A percentile compares a stretch with the other conserved stretches of the same genome.
Conservation (phyloP, 768 basidiomycete genomes). For the Paxillus involutus region DNA sequence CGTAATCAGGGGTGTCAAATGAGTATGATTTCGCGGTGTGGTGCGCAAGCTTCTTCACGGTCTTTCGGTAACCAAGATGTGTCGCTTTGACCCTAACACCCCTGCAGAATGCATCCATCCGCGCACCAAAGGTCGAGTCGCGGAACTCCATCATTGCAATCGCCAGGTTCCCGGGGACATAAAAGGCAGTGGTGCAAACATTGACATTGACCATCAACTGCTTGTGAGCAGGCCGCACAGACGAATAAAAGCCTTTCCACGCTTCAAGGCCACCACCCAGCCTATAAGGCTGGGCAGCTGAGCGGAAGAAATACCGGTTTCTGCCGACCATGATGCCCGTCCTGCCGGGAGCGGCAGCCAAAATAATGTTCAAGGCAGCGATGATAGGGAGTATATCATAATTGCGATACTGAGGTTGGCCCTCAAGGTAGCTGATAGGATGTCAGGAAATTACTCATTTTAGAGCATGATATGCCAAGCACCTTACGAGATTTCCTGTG, state of each 20-base stretch:
- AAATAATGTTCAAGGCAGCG: constrained; percentile 49
- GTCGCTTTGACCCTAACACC: constrained; percentile 64
- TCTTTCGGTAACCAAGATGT: constrained; percentile 77
- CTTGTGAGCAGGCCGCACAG: constrained; percentile 39
- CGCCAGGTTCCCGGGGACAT: constrained; percentile 43
- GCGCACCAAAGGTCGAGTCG: constrained; percentile 56
- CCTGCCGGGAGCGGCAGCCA: constrained; percentile 44
- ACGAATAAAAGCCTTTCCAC: constrained; percentile 54
- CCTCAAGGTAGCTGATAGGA: constrained; percentile 41
- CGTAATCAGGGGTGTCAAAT: constrained; percentile 42
- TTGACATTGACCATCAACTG: constrained; percentile 55
- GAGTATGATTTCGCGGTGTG: constrained; percentile 37
- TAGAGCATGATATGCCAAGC: constrained; percentile 5
- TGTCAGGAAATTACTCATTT: constrained; percentile 6
- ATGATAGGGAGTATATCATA: constrained; percentile 49
- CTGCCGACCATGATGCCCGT: constrained; percentile 52
- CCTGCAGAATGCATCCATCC: constrained; percentile 58
- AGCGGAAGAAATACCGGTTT: constrained; percentile 53
- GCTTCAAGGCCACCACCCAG: constrained; percentile 56
- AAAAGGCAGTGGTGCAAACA: constrained; percentile 52
- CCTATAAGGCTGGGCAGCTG: constrained; percentile 25
- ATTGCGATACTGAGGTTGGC: constrained; percentile 40
- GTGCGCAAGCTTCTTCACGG: constrained; percentile 55
- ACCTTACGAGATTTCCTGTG: constrained; percentile 42
- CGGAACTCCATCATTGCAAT: constrained; percentile 41